A percentile compares a stretch with the other conserved stretches of the same genome.
Conservation (phyloP, 352 stramenopile species). For the Phytophthora europaea region DNA sequence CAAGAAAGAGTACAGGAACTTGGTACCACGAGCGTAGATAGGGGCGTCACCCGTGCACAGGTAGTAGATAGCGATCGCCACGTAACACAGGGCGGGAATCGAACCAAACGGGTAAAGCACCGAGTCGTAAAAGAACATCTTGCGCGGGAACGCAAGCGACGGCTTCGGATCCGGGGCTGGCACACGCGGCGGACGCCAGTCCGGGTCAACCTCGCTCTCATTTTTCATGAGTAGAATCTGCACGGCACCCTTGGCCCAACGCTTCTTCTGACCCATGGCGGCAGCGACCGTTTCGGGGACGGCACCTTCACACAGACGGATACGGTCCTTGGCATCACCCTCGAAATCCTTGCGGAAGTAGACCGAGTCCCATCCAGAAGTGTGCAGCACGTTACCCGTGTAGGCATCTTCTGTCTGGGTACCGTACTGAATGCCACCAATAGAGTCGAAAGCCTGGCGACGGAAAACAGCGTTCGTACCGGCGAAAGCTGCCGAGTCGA, state of each 20-base stretch:
- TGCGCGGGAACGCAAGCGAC: conserved; percentile 81
- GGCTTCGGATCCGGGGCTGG: conserved; percentile 87
- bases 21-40: conserved; percentile 85
- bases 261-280: conserved; percentile 88
- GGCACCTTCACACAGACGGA: conserved; percentile 85
- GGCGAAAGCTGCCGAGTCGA: conserved; percentile 89
- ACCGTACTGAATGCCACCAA: conserved; percentile 91
- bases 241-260: conserved; percentile 90
- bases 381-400: conserved; percentile 89
- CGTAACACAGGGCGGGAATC: conserved; percentile 88
- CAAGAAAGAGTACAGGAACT: conserved; percentile 91
- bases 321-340: conserved; percentile 86
- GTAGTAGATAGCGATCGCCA: conserved; percentile 89
- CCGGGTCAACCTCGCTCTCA: conserved; percentile 89
- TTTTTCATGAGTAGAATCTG: conserved; percentile 93
- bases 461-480: conserved; percentile 92
- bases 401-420: conserved; percentile 93
- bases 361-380: conserved; percentile 85
- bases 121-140: conserved; percentile 93
- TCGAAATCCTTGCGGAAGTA: conserved; percentile 94
- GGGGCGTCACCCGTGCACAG: conserved; percentile 85
- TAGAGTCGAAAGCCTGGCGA: conserved; percentile 90
- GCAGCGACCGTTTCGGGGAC: conserved; percentile 88
- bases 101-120: conserved; percentile 92
- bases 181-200: conserved; percentile 87